phyloP scores from a whole-genome alignment of 148 eudicot genomes.

The Camellia granthamiana region DNA sequence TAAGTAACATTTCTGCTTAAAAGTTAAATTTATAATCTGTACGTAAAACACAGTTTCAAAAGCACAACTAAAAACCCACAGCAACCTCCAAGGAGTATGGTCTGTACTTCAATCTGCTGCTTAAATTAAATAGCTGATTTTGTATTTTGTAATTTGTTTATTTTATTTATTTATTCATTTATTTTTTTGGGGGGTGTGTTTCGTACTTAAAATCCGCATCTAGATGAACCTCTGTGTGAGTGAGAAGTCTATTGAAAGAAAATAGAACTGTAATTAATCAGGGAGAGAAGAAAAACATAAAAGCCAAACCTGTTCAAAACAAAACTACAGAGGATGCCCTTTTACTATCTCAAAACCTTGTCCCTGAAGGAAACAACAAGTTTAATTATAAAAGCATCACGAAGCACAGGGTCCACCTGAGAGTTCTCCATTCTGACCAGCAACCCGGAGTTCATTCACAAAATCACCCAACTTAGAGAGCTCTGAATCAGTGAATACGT shows the following conservation, averaged over 20 bases:
- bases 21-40: not conserved
- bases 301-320: constrained; percentile 48
- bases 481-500: constrained; percentile 65
- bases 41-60: not conserved
- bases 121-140: too few species aligned
- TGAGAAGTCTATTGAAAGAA: not conserved
- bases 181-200: too few species aligned
- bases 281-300: constrained; percentile 21
- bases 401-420: constrained; percentile 65
- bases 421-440: constrained; percentile 93
- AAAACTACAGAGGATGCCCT: constrained; percentile 38
- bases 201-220: constrained; percentile 6
- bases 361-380: constrained; percentile 37
- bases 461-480: constrained; percentile 62
- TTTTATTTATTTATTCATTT: too few species aligned
- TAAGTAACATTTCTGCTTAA: not conserved
- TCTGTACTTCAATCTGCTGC: too few species aligned
- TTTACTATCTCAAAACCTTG: constrained; percentile 47
- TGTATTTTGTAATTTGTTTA: too few species aligned
- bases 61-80: not conserved
- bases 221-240: not conserved
- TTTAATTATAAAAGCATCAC: constrained; percentile 59
- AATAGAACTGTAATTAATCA: constrained; percentile 19
- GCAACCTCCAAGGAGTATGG: not conserved
- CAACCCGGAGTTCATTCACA: constrained; percentile 68